Conservation (phyloP, 1,139 yeast genomes). For the Sporopachydermia cereana region DNA sequence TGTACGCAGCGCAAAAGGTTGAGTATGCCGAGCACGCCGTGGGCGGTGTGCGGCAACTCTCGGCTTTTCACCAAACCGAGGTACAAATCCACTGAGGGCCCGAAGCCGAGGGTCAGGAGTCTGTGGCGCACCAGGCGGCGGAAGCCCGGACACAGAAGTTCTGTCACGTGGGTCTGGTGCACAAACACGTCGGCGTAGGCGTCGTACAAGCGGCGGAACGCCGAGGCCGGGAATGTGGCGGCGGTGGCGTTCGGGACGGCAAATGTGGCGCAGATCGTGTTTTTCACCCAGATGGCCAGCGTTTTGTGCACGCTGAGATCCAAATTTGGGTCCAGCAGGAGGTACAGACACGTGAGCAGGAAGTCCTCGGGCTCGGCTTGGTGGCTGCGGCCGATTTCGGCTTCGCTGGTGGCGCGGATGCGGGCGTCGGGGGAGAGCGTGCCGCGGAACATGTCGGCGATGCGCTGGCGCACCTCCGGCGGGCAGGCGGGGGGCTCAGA, state of each 20-base stretch:
- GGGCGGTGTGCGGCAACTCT: neutral
- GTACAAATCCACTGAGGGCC: neutral
- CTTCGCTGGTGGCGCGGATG: neutral
- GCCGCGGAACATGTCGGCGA: neutral
- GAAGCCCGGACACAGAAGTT: neutral
- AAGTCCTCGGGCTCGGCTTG: neutral
- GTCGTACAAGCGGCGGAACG: neutral
- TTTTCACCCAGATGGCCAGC: conserved; percentile 1
- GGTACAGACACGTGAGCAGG: neutral
- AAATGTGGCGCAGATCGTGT: neutral
- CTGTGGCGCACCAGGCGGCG: neutral
- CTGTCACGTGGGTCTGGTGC: neutral
- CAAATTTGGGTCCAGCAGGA: neutral
- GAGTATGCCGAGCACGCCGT: neutral
- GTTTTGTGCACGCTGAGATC: neutral
- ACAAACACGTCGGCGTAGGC: neutral
- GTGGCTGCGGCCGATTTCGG: neutral
- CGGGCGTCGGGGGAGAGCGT: neutral
- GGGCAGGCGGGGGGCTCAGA: neutral
- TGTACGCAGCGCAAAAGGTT: neutral
- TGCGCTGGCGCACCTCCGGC: neutral
- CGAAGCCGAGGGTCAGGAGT: neutral
- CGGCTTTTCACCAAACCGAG: neutral
- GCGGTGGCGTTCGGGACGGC: neutral
- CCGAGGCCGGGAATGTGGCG: neutral